Base-by-base conservation (phyloP, 1,284 basidiomycete genomes). In the Pisolithus thermaeus region DNA sequence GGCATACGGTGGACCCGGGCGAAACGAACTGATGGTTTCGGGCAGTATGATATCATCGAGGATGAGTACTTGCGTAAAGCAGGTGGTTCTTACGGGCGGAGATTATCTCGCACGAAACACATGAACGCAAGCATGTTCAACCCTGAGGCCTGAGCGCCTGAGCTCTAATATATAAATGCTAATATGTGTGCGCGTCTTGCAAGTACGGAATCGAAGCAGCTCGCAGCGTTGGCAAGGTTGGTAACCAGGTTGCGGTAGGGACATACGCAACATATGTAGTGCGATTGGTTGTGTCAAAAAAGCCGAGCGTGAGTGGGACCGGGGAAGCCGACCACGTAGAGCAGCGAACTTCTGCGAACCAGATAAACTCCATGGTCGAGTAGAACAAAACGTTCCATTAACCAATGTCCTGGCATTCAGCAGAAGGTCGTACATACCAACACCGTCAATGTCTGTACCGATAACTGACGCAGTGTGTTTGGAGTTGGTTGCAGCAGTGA, bases 31-130 rank as follows among this genome's bases (percentile, higher is more conserved):
- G 28, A 59, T 87, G 11, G 76, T 88, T 25, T 86, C 85, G 6
- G 83, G 83, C 16, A 85, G 90, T 59, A 77, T 90, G 40, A 79
- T 92, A 41, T 70, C 89, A 8, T 81, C 84, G 6, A 83, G 86
- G 3, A 66, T 91, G 27, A 85, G 89, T 63, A 74, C 83, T 47
- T 84, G 83, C 0, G 72, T 81, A 18, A 71, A 77, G 47, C 78
- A 79, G 47, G 61, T 91, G n/a, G 70, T 90, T 20, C 78, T 81
- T 51, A 73, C 18, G 3, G 77, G 83, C 1, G 79, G 80, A 1
- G 67, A 76, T 40, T 74, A 79, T 7, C 67, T 87, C 2, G 76
- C 80, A 0, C 73, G 74, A 12, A 35, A 79, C 82, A 35, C 75
- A 87, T 27, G 76, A 76, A 39, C 83, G 85, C 70, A 81, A 80